Evolutionary conservation across 2,329 filamentous ascomycete species (phyloP), one percentile per base, ranked within the genome.

Genomic region (Massarina eburnea): DNA sequence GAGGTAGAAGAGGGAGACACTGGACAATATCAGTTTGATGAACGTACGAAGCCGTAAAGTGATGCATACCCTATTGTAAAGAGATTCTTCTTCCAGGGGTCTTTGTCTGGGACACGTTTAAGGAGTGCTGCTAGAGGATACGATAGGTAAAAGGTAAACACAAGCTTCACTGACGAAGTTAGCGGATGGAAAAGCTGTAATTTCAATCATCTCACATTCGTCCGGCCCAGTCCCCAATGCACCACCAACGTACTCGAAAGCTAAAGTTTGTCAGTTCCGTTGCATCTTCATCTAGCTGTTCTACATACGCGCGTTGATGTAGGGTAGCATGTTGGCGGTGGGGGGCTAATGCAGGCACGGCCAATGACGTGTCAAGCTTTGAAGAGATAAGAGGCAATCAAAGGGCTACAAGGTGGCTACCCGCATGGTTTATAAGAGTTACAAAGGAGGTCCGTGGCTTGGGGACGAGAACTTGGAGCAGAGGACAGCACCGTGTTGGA

Each of bases 91-190:
- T 83, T 81, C 59, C 84, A 84, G 43, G 92, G 92, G 41, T 86
- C 84, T 39, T 82, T 75, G 73, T 99, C 94, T 24, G 94, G 92
- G 17, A 99, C 80, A 42, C 94, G 83, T 72, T 99, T 99, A 8
- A 99, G 79, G 20, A 95, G 70, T 19, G 81, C 94, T 38, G 94
- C 90, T 43, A 99, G 80, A 2, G 94, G 94, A 66, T 95, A 99
- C 9, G 94, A 97, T 30, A 96, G 72, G 38, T 99, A 78, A 70
- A 97, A 95, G 6, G 89, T 90, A 67, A 85, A 85, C 61, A 96
- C 86, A 59, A 97, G 86, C 71, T 99, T 99, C 58, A 99, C 91
- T 96, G 59, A 46, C 38, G n/a, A 22, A 39, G n/a, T 40, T 32
- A 42, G 40, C 12, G 35, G 15, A 48, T 17, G 27, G 17, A 24